Base-by-base conservation (phyloP, 2,329 filamentous ascomycete genomes). In the Coniella vitis region DNA sequence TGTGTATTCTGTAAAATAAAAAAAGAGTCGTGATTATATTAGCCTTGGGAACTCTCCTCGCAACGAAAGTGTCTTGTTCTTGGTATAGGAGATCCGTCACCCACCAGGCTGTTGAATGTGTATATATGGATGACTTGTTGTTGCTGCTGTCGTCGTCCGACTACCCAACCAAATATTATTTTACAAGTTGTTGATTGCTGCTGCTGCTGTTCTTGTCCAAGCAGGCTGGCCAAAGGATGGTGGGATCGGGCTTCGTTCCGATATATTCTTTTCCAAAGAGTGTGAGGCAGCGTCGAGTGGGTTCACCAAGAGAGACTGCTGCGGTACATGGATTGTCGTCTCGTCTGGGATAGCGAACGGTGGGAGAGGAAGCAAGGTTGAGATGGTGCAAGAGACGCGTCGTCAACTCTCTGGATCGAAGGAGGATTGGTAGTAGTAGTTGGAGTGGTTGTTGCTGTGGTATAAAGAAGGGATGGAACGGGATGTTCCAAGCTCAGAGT, bases 401-500 rank as follows among this genome's bases (percentile, higher is more conserved):
- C n/a, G n/a, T n/a, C n/a, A n/a, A n/a, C n/a, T n/a, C n/a, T n/a
- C n/a, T n/a, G n/a, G 63, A 10, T 29, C 10, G 25, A 29, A 29
- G 25, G 5, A 5, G 25, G 10, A 29, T 5, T 29, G 5, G 25
- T 29, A 10, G 25, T 29, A 5, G 25, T 29, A 10, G 25, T 29
- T 29, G 25, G n/a, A n/a, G n/a, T 29, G 25, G 25, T 29, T 29
- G 25, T 5, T 29, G 25, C 5, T 29, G 25, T 29, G 5, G 25
- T 29, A 29, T n/a, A 75, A 73, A 63, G 72, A 73, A 67, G 66
- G 70, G 66, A 65, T 63, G 61, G 65, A 63, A 65, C 57, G 52
- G 21, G 59, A 47, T 56, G 56, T 66, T 69, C 69, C 70, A 65
- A 69, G 60, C 61, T 62, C 66, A 29, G 64, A 73, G 66, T 65